Evolutionary conservation across 2,329 filamentous ascomycete genomes (phyloP).

Genomic region (Plectosphaerella plurivora): DNA sequence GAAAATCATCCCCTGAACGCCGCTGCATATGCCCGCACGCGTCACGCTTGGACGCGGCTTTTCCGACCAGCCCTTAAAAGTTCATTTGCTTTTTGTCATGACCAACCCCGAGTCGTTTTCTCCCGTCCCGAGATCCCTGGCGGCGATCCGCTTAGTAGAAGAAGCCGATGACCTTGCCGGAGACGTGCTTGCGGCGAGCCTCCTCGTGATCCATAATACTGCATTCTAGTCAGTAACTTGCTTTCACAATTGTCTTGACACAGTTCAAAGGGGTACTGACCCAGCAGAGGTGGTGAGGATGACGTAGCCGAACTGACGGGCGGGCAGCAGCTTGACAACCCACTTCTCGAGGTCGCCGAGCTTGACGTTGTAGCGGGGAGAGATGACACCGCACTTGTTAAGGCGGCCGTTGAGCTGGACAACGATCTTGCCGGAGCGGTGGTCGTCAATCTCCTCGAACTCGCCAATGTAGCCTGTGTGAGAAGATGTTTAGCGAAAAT

Average conservation of each 20-base stretch:
- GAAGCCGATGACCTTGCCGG: slow-evolving; percentile 99
- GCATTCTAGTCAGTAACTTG: background rate
- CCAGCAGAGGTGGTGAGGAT: slow-evolving; percentile 96
- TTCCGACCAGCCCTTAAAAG: slow-evolving; percentile 31
- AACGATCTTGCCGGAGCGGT: slow-evolving; percentile 99
- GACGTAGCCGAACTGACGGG: slow-evolving; percentile 99
- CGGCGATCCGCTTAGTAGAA: slow-evolving; percentile 71
- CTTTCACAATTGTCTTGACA: background rate
- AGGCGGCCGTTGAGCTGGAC: slow-evolving; percentile 98
- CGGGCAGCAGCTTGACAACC: slow-evolving; percentile 97
- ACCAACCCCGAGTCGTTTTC: slow-evolving; percentile 4
- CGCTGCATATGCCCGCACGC: background rate
- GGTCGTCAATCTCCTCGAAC: slow-evolving; percentile 99
- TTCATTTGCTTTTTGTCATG: slow-evolving; percentile 24
- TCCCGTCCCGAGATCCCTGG: slow-evolving; percentile 11
- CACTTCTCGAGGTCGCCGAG: slow-evolving; percentile 98
- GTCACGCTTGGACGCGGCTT: slow-evolving; percentile 4
- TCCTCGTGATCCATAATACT: slow-evolving; percentile 99
- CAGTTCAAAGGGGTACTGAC: background rate
- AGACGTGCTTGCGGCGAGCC: slow-evolving; percentile 82
- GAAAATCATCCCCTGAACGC: slow-evolving; percentile 2
- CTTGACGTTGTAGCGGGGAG: slow-evolving; percentile 98
- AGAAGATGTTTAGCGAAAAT: slow-evolving; percentile 61
- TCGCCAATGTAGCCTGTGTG: slow-evolving; percentile 91
- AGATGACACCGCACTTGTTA: slow-evolving; percentile 99